Evolutionary conservation across 352 stramenopile species (phyloP).

Genomic region (Globisporangium viniferum): DNA sequence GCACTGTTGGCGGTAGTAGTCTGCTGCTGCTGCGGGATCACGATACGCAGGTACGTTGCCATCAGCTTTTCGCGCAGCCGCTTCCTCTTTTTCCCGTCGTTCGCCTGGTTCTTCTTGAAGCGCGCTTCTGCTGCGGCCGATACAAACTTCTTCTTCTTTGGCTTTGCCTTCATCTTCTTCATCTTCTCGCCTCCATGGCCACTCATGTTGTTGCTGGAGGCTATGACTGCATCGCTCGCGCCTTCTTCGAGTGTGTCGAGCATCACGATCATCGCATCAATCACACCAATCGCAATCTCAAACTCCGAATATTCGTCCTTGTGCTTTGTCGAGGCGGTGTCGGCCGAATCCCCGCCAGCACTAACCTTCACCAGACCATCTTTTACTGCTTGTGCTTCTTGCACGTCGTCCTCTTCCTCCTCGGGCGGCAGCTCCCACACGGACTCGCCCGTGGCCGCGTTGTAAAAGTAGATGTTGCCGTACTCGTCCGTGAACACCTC

Average conservation of each 20-base stretch:
- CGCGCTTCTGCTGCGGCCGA: conserved; percentile 46
- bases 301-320: conserved; percentile 29
- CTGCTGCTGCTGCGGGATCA: conserved; percentile 21
- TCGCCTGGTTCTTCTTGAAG: conserved; percentile 42
- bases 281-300: conserved; percentile 43
- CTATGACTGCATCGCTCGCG: not conserved
- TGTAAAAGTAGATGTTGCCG: conserved; percentile 79
- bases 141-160: conserved; percentile 41
- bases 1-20: not conserved
- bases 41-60: conserved; percentile 39
- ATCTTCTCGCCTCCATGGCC: conserved; percentile 15
- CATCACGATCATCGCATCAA: conserved; percentile 39
- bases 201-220: conserved; percentile 1
- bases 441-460: conserved; percentile 58
- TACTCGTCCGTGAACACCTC: conserved; percentile 59
- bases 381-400: not conserved
- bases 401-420: conserved; percentile 18
- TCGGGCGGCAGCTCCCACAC: conserved; percentile 64
- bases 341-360: not conserved
- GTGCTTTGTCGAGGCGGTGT: not conserved
- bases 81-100: conserved; percentile 38
- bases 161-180: not conserved
- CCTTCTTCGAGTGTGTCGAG: conserved; percentile 33
- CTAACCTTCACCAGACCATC: not conserved
- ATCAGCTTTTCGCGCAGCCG: conserved; percentile 28